Conservation (phyloP, 2,329 filamentous ascomycete genomes). For the Scedosporium dehoogii region DNA sequence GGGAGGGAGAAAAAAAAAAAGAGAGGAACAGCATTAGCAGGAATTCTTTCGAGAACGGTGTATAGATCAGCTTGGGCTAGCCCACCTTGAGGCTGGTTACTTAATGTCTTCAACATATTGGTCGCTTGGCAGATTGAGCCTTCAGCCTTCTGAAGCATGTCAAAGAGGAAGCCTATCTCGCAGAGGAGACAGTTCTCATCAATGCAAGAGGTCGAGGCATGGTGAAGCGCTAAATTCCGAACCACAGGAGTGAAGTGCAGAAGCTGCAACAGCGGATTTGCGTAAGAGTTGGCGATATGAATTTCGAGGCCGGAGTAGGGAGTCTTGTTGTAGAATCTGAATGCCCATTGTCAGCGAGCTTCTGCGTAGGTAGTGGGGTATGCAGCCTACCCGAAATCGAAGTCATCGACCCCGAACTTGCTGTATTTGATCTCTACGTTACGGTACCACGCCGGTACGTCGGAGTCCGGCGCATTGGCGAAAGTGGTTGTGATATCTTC, state of each 20-base stretch:
- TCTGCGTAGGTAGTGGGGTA: neutral
- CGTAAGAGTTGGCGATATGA: slow-evolving; percentile 94
- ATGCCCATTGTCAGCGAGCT: slow-evolving; percentile 6
- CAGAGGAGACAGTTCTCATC: slow-evolving; percentile 80
- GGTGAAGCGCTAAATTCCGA: slow-evolving; percentile 78
- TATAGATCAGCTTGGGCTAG: neutral
- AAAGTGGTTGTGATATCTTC: slow-evolving; percentile 1
- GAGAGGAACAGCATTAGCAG: neutral
- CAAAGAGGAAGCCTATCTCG: slow-evolving; percentile 89
- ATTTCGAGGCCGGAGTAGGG: slow-evolving; percentile 86
- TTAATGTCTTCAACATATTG: slow-evolving; percentile 84
- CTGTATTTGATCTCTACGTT: slow-evolving; percentile 98
- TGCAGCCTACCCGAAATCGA: slow-evolving; percentile 72
- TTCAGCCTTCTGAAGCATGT: slow-evolving; percentile 95
- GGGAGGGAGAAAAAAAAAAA: too few relatives aligned
- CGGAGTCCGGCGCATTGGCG: slow-evolving; percentile 42
- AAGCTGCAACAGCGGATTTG: slow-evolving; percentile 83
- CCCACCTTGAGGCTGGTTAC: slow-evolving; percentile 65
- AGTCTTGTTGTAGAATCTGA: slow-evolving; percentile 84
- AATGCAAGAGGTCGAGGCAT: slow-evolving; percentile 77
- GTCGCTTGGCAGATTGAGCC: slow-evolving; percentile 94
- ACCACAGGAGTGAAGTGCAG: slow-evolving; percentile 84
- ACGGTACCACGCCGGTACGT: slow-evolving; percentile 81
- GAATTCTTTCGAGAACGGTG: neutral
- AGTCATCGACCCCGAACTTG: slow-evolving; percentile 98